Evolutionary conservation across 179 eudicot species (phyloP).

Genomic region (Drosera spatulata): DNA sequence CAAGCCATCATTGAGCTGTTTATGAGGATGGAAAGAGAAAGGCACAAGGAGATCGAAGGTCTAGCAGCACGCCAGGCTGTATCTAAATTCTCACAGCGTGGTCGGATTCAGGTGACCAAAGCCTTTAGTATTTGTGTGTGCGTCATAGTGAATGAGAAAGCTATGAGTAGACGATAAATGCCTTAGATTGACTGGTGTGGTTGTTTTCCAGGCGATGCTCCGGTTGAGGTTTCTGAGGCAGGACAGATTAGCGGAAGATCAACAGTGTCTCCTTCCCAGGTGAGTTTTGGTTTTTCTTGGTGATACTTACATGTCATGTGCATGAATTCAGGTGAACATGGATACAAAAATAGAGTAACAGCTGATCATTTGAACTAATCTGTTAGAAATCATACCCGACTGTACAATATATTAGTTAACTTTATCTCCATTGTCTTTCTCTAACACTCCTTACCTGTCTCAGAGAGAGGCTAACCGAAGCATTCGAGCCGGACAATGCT

Average conservation of each 20-base stretch:
- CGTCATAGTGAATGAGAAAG: slow-evolving; percentile 6
- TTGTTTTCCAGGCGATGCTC: slow-evolving; percentile 42
- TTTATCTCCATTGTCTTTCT: background rate
- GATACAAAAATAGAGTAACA: no score
- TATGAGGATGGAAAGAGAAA: slow-evolving; percentile 32
- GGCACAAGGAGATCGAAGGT: slow-evolving; percentile 39
- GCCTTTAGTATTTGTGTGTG: no score
- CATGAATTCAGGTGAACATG: no score
- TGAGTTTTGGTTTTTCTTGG: background rate
- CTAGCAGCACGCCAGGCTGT: slow-evolving; percentile 33
- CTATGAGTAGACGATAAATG: slow-evolving; percentile 31
- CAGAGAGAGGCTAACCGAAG: slow-evolving; percentile 2
- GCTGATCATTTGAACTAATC: no score
- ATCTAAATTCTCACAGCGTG: slow-evolving; percentile 52
- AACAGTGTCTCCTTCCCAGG: slow-evolving; percentile 16
- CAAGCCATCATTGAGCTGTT: slow-evolving; percentile 45
- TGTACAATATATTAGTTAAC: background rate
- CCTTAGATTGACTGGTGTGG: no score
- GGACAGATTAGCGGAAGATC: slow-evolving; percentile 18
- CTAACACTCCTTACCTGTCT: background rate
- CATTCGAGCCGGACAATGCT: background rate
- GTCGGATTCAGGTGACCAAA: slow-evolving; percentile 60
- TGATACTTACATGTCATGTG: background rate
- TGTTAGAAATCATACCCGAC: no score
- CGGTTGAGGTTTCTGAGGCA: slow-evolving; percentile 33